Percentiles rank a stretch among this genome's conserved stretches.
Conservation (phyloP, 129 eudicot genomes). For the Saposhnikovia divaricata region DNA sequence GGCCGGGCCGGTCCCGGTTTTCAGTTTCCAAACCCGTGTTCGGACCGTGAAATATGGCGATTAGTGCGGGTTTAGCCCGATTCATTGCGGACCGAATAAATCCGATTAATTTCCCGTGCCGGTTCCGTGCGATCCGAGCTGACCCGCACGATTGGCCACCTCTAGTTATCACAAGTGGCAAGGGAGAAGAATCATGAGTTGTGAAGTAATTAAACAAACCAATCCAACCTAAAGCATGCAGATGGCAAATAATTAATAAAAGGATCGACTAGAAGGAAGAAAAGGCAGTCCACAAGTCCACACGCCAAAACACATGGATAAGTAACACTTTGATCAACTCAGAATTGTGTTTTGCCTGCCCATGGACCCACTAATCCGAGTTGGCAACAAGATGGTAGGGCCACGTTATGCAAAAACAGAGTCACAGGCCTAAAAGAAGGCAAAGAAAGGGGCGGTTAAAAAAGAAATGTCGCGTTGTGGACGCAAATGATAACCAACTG, state of each 20-base stretch:
- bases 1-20: too few relatives aligned
- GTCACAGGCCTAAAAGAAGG: not conserved
- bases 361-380: not conserved
- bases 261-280: not conserved
- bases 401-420: not conserved
- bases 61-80: too few relatives aligned
- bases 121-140: too few relatives aligned
- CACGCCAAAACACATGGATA: constrained; percentile 36
- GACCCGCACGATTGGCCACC: too few relatives aligned
- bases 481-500: not conserved
- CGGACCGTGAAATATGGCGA: too few relatives aligned
- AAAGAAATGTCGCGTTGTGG: constrained; percentile 8
- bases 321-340: constrained; percentile 22
- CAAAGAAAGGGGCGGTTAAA: not conserved
- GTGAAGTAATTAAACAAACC: not conserved
- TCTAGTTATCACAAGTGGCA: too few relatives aligned
- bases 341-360: not conserved
- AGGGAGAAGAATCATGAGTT: not conserved
- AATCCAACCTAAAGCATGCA: constrained; percentile 2
- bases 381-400: constrained; percentile 1
- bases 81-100: too few relatives aligned
- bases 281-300: not conserved
- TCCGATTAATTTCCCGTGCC: too few relatives aligned
- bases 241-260: not conserved
- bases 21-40: too few relatives aligned